Conservation (phyloP, 371 early-diverging fungal genomes). For the Apophysomyces variabilis region DNA sequence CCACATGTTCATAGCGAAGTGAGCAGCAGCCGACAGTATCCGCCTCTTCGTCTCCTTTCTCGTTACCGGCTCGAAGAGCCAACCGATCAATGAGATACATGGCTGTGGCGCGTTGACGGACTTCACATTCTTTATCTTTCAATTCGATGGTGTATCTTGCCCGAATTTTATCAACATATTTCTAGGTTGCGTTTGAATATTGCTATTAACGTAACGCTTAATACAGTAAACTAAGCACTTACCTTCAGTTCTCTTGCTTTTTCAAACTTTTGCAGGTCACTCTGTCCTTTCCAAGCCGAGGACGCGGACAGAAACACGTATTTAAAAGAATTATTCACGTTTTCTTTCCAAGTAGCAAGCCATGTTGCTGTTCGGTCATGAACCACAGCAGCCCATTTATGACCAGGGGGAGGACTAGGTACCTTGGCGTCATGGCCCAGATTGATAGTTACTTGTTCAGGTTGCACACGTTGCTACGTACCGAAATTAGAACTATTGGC, state of each 20-base stretch:
- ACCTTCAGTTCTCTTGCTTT: slow-evolving; percentile 91
- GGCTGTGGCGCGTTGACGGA: slow-evolving; percentile 94
- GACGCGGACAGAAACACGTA: slow-evolving; percentile 94
- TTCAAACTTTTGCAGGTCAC: slow-evolving; percentile 96
- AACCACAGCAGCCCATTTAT: slow-evolving; percentile 85
- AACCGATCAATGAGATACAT: slow-evolving; percentile 94
- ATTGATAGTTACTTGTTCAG: slow-evolving; percentile 95
- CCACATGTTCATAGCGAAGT: slow-evolving; percentile 91
- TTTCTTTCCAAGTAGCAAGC: slow-evolving; percentile 98
- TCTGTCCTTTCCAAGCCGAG: slow-evolving; percentile 93
- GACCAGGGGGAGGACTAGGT: slow-evolving; percentile 89
- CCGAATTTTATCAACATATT: slow-evolving; percentile 79
- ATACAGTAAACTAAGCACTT: not conserved
- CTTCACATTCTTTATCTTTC: slow-evolving; percentile 74
- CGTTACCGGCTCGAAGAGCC: slow-evolving; percentile 97
- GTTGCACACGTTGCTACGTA: slow-evolving; percentile 74
- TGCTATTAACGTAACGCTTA: not conserved
- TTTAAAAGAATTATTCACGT: slow-evolving; percentile 88
- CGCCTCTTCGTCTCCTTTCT: slow-evolving; percentile 97
- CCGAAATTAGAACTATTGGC: slow-evolving; percentile 4
- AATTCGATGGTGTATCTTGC: slow-evolving; percentile 77
- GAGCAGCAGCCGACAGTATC: slow-evolving; percentile 99
- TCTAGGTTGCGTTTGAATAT: slow-evolving; percentile 34
- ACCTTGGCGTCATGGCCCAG: slow-evolving; percentile 78
- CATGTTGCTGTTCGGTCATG: slow-evolving; percentile 95